These are phyloP conservation scores for Cystobasidium slooffiae DNA, from an alignment of 1,284 basidiomycete species.

Conservation along the genomic window DNA sequence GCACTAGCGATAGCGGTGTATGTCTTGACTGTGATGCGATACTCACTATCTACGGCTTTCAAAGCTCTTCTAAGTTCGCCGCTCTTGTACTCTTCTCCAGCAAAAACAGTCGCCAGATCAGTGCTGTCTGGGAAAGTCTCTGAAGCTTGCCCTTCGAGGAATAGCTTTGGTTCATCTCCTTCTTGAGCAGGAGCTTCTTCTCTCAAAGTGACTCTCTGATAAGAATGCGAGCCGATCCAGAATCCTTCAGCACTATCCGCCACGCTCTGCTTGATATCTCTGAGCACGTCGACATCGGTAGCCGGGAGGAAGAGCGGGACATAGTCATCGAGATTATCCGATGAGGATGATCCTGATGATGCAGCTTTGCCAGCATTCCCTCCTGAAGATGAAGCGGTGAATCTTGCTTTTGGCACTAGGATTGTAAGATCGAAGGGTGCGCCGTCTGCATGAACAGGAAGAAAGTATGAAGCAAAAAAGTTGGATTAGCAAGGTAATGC, in stretches of 20 bases:
- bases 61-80: constrained; percentile 24
- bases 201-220: constrained; percentile 48
- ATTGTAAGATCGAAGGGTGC: constrained; percentile 38
- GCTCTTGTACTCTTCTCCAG: constrained; percentile 37
- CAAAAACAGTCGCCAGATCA: constrained; percentile 31
- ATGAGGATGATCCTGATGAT: not conserved
- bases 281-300: constrained; percentile 49
- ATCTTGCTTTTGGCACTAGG: constrained; percentile 29
- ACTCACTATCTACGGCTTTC: constrained; percentile 34
- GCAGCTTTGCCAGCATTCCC: not conserved
- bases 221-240: constrained; percentile 54
- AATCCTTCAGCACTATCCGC: constrained; percentile 54
- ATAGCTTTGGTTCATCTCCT: constrained; percentile 14
- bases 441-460: not conserved
- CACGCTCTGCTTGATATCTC: constrained; percentile 52
- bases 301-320: constrained; percentile 45
- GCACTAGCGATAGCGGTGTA: not conserved
- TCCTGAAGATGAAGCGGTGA: not conserved
- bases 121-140: constrained; percentile 23
- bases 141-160: constrained; percentile 37
- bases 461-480: not conserved
- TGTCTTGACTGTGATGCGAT: constrained; percentile 41
- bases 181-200: constrained; percentile 45
- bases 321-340: constrained; percentile 39
- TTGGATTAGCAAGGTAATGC: not conserved